phyloP scores from a whole-genome alignment of 2,329 filamentous ascomycete genomes.

The Paecilomyces sp. region DNA sequence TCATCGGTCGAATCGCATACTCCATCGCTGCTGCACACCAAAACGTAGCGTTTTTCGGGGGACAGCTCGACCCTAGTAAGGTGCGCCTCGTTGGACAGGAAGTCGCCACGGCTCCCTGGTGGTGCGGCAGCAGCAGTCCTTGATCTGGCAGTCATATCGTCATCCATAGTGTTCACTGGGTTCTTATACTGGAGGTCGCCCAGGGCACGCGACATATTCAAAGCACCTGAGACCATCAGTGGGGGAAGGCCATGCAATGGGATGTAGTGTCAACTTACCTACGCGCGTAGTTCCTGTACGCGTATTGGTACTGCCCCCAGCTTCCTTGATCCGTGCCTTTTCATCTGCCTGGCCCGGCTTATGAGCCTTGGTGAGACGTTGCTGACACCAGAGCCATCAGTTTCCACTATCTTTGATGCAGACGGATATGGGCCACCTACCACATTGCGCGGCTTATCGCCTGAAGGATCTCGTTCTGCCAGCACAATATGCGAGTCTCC shows the following conservation, averaged over 20 bases:
- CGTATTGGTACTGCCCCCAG: constrained; percentile 20
- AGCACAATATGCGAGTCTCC: constrained; percentile 29
- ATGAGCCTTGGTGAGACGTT: constrained; percentile 24
- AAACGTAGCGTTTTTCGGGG: constrained; percentile 17
- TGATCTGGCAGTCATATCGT: constrained; percentile 7
- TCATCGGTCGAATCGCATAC: constrained; percentile 23
- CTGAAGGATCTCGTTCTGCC: constrained; percentile 21
- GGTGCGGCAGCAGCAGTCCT: constrained; percentile 12
- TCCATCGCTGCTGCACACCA: constrained; percentile 25
- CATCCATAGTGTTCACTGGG: constrained; percentile 19
- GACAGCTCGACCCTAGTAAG: constrained; percentile 16
- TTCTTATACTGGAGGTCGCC: constrained; percentile 31
- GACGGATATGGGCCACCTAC: constrained; percentile 7
- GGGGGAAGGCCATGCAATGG: not conserved
- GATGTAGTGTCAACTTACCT: constrained; percentile 12
- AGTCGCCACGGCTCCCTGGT: constrained; percentile 17
- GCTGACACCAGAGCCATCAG: constrained; percentile 11
- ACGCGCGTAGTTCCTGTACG: constrained; percentile 20
- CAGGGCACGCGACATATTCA: constrained; percentile 31
- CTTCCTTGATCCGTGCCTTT: constrained; percentile 22
- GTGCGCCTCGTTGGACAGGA: constrained; percentile 25
- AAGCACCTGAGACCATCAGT: constrained; percentile 12
- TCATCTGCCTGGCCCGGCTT: constrained; percentile 24
- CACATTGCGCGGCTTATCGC: constrained; percentile 18
- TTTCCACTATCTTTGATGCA: not conserved